A percentile compares a stretch with the other conserved stretches of the same genome.
These are phyloP conservation scores for Jatropha curcas DNA, from an alignment of 345 rosid species.

Conservation along the genomic window DNA sequence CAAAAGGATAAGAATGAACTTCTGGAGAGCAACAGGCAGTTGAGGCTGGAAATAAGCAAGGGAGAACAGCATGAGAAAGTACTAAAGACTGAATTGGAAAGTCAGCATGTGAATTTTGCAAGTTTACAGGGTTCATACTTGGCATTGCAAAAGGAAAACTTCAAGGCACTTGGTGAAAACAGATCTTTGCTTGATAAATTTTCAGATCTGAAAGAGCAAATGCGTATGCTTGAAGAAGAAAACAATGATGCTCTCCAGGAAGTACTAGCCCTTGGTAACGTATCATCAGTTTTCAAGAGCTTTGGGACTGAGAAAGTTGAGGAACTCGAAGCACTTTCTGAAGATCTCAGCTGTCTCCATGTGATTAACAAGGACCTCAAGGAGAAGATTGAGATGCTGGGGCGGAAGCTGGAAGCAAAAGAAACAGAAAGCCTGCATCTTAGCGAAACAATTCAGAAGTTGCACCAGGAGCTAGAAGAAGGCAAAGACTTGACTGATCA, in stretches of 20 bases:
- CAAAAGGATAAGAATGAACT: constrained; percentile 57
- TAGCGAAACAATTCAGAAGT: constrained; percentile 46
- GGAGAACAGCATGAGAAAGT: constrained; percentile 42
- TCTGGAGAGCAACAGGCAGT: constrained; percentile 52
- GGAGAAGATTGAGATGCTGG: constrained; percentile 50
- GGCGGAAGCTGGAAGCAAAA: constrained; percentile 47
- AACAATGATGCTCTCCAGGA: constrained; percentile 48
- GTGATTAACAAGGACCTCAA: constrained; percentile 40
- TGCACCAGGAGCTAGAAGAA: constrained; percentile 55
- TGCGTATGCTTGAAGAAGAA: constrained; percentile 56
- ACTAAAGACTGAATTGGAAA: constrained; percentile 45
- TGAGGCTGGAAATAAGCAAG: constrained; percentile 49
- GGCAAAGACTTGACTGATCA: constrained; percentile 55
- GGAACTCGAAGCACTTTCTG: constrained; percentile 49
- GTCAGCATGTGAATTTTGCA: constrained; percentile 40
- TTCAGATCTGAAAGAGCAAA: constrained; percentile 49
- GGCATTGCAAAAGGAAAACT: constrained; percentile 52
- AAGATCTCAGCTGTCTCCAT: constrained; percentile 39
- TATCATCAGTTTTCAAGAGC: constrained; percentile 53
- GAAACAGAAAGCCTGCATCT: constrained; percentile 48
- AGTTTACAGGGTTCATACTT: constrained; percentile 50
- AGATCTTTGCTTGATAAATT: constrained; percentile 42
- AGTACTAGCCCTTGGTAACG: constrained; percentile 45
- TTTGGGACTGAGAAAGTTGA: constrained; percentile 54
- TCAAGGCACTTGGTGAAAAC: constrained; percentile 47